Base-by-base conservation (phyloP, 805 yeast genomes). In the Saccharomyces paradoxus region DNA sequence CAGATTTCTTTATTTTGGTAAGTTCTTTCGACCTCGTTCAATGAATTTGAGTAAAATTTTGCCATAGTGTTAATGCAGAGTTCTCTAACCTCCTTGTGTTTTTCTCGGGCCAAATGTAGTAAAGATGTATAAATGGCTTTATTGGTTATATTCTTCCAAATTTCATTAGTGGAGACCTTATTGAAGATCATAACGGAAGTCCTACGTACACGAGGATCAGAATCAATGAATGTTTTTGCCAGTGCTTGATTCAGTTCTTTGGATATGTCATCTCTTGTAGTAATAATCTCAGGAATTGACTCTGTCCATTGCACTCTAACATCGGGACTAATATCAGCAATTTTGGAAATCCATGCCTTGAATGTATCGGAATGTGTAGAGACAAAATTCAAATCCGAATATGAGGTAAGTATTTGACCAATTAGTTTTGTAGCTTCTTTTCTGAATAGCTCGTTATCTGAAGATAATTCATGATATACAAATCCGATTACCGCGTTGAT, bases 271-370 rank as follows among this genome's bases (percentile, higher is more conserved):
- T 68, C 65, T 57, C 83, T 74, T 3, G 66, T 57, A 4, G 65
- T 61, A 1, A 89, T 57, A 7, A 86, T 76, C 0, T 63, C 67
- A 0, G 84, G 76, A 0, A 83, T 68, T 37, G 81, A 78, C 50
- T 81, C 81, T 0, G 81, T 81, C 96, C 97, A 90, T 53, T 78
- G 76, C 4, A 77, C 68, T 52, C 97, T 74, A 1, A 89, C 91
- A 1, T 64, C 65, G 0, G 86, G 74, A 2, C 86, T 81, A 7
- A 81, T 72, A 66, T 90, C 97, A 10, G 85, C 74, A 4, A 86
- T 79, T 59, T 90, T 86, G 58, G 84, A 84, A 53, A 87, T 67
- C 96, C 96, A 90, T 29, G 76, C 78, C 14, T 71, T 66, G 81
- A 85, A 89, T 0, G 86, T 80, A 13, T 80, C 80, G 41, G 75